A percentile compares a stretch with the other conserved stretches of the same genome.
phyloP scores from a whole-genome alignment of 495 filamentous ascomycete species.

The Tuber borchii region DNA sequence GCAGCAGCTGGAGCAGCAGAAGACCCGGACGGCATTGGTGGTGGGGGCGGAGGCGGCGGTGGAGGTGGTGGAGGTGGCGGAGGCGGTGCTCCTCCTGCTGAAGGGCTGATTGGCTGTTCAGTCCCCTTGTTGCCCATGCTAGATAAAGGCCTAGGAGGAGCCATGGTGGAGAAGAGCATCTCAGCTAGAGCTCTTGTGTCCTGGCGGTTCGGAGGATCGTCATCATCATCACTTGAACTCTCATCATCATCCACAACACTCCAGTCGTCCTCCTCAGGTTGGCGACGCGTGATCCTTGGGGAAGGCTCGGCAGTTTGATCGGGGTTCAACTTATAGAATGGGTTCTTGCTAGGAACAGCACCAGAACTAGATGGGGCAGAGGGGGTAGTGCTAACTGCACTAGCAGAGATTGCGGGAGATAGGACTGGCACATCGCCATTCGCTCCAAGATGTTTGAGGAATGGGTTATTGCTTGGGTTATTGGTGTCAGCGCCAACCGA shows the following conservation, averaged over 20 bases:
- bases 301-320: conserved; percentile 48
- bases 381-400: neutral
- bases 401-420: conserved; percentile 42
- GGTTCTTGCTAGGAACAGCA: conserved; percentile 52
- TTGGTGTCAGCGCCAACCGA: conserved; percentile 44
- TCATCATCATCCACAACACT: conserved; percentile 65
- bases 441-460: conserved; percentile 63
- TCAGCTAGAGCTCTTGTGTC: conserved; percentile 87
- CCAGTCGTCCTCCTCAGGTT: conserved; percentile 81
- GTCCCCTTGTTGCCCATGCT: conserved; percentile 65
- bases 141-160: conserved; percentile 78
- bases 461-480: conserved; percentile 54
- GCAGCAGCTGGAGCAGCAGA: conserved; percentile 8
- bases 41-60: conserved; percentile 31
- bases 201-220: conserved; percentile 65
- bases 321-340: conserved; percentile 83
- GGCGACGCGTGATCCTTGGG: conserved; percentile 36
- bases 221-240: conserved; percentile 57
- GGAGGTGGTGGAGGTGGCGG: conserved; percentile 29
- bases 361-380: conserved; percentile 4
- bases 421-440: conserved; percentile 42
- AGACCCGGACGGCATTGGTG: conserved; percentile 27
- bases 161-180: conserved; percentile 96
- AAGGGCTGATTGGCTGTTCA: conserved; percentile 13
- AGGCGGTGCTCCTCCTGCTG: conserved; percentile 35